Conservation (phyloP, 2,329 filamentous ascomycete genomes). For the Claviceps fusiformis region DNA sequence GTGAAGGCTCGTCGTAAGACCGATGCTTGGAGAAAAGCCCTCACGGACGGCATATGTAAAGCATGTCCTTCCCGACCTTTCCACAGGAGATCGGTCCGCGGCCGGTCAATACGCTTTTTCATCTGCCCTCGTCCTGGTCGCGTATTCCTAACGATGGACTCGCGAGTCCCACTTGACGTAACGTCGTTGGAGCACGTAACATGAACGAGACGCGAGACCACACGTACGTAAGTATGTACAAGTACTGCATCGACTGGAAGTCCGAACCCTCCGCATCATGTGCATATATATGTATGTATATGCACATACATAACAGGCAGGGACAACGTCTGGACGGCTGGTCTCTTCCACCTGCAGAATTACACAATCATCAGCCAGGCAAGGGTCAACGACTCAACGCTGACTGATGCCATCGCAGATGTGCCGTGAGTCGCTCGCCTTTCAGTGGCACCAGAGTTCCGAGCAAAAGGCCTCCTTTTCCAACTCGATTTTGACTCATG, state of each 20-base stretch:
- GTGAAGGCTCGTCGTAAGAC: background rate
- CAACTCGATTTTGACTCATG: background rate
- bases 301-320: too few relatives aligned
- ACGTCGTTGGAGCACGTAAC: background rate
- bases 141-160: background rate
- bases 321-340: background rate
- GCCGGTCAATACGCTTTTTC: background rate
- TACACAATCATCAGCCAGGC: background rate
- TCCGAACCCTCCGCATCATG: background rate
- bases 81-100: background rate
- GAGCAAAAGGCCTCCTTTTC: background rate
- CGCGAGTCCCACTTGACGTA: background rate
- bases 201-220: background rate
- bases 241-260: background rate
- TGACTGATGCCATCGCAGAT: background rate
- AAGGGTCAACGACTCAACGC: background rate
- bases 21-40: background rate
- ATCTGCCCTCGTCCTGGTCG: background rate
- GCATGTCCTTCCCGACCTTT: background rate
- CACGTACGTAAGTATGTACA: background rate
- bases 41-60: background rate
- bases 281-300: too few relatives aligned
- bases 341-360: background rate
- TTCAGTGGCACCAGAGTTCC: background rate
- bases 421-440: background rate